phyloP scores from a whole-genome alignment of 345 rosid species.

The Hypericum androsaemum region DNA sequence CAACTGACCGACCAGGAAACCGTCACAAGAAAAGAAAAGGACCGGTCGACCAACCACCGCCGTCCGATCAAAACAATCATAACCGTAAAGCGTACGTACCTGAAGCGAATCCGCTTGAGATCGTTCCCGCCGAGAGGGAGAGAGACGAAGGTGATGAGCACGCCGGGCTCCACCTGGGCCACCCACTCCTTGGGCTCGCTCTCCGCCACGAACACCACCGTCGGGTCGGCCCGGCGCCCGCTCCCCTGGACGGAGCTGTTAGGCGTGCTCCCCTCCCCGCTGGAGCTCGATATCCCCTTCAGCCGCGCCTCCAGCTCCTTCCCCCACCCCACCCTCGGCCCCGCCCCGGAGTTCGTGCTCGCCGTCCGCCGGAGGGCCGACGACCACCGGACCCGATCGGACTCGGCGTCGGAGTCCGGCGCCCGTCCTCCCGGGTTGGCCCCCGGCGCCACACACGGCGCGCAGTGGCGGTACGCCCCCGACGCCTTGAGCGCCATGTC shows the following conservation, averaged over 20 bases:
- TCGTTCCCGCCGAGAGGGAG: constrained; percentile 25
- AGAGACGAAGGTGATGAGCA: constrained; percentile 23
- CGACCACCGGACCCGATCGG: constrained; percentile 30
- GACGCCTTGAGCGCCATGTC: constrained; percentile 30
- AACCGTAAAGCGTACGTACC: constrained; percentile 8
- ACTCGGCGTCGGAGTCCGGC: constrained; percentile 23
- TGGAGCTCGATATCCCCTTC: constrained; percentile 26
- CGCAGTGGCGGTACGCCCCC: constrained; percentile 24
- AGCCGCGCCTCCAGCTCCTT: constrained; percentile 29
- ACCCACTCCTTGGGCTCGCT: constrained; percentile 28
- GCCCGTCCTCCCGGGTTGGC: constrained; percentile 1
- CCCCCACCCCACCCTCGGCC: constrained; percentile 20
- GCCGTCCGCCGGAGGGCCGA: constrained; percentile 20
- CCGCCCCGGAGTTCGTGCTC: constrained; percentile 19
- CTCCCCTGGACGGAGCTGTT: constrained; percentile 16
- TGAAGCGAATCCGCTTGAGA: constrained; percentile 31
- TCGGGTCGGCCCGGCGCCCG: constrained; percentile 22
- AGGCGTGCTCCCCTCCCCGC: constrained; percentile 23
- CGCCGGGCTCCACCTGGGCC: constrained; percentile 32
- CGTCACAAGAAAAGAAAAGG: too few relatives aligned
- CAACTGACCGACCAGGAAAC: constrained; percentile 4
- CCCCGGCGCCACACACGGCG: constrained; percentile 19
- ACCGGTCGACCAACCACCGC: constrained; percentile 12
- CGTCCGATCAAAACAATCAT: constrained; percentile 22
- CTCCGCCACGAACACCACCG: constrained; percentile 23